Evolutionary conservation across 2,329 filamentous ascomycete species (phyloP), one percentile per base, ranked within the genome.

Genomic region (Aspergillus tanneri): DNA sequence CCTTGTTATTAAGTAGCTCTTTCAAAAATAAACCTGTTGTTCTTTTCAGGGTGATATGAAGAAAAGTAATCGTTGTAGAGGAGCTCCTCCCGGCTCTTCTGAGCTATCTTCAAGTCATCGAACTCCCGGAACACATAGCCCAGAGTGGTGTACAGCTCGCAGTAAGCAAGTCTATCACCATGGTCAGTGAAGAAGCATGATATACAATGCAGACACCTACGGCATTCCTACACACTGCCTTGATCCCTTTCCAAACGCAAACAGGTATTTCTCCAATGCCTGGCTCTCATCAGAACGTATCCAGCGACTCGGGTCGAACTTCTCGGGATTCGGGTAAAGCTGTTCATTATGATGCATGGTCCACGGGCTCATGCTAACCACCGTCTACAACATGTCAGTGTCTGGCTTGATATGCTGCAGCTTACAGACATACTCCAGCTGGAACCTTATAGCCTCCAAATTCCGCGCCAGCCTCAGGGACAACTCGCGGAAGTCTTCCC

Each of bases 301-400:
- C 70, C 71, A 74, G 14, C 71, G 63, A 11, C 58, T 53, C 0
- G 70, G 71, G 16, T 64, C 57, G 48, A 74, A 73, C 11, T 41
- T 58, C 8, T 55, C 51, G 0, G 71, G 56, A 5, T 67, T 39
- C 2, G 64, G 63, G 46, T 70, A 74, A 24, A 67, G 44, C 3
- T 55, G 45, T 12, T 60, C 50, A 43, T 69, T 59, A 32, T 61
- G 62, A 38, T 72, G 62, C 49, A 71, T 59, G 3, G 55, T 54
- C 57, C 60, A 67, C 3, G 66, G 54, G n/a, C 57, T 60, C 69
- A 71, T 70, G 37, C 62, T 62, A 1, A 71, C 63, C 4, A 52
- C 35, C 10, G 53, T 53, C 56, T 60, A 16, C 12, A 2, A 16
- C 10, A 14, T 3, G 25, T 53, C 27, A 53, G 41, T 19, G 4